A percentile compares a stretch with the other conserved stretches of the same genome.
Evolutionary conservation across 2,329 filamentous ascomycete genomes (phyloP).

Genomic region (Colletotrichum musae): DNA sequence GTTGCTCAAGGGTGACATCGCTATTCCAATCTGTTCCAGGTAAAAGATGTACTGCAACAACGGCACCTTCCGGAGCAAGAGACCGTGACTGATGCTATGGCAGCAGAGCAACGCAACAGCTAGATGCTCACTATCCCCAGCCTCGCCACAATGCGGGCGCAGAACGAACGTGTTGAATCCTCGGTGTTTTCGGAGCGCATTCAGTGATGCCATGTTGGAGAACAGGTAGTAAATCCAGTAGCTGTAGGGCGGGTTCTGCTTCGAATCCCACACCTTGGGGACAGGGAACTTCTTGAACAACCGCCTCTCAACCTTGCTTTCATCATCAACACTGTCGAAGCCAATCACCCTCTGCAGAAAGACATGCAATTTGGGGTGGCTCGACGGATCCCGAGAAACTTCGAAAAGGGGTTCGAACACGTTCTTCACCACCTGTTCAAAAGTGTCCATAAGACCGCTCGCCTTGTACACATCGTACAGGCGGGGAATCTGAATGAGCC

Average conservation of each 20-base stretch:
- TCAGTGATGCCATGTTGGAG: constrained; percentile 92
- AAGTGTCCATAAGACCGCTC: constrained; percentile 87
- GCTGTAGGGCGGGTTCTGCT: constrained; percentile 97
- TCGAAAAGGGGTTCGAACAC: constrained; percentile 95
- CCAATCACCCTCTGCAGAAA: constrained; percentile 97
- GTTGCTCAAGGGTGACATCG: constrained; percentile 99
- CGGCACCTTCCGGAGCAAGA: constrained; percentile 93
- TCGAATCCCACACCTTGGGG: constrained; percentile 88
- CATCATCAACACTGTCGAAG: constrained; percentile 97
- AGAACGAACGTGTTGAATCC: constrained; percentile 97
- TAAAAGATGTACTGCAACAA: constrained; percentile 98
- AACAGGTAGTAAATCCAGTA: constrained; percentile 99
- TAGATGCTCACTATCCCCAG: constrained; percentile 95
- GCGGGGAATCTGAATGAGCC: constrained; percentile 95
- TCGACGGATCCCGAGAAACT: constrained; percentile 88
- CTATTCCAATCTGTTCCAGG: constrained; percentile 96
- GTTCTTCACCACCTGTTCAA: constrained; percentile 91
- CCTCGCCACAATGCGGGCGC: constrained; percentile 95
- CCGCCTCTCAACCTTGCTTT: constrained; percentile 95
- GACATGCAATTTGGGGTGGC: constrained; percentile 92
- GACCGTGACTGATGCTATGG: constrained; percentile 96
- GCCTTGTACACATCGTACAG: constrained; percentile 97
- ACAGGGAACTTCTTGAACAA: constrained; percentile 97
- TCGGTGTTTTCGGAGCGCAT: constrained; percentile 89
- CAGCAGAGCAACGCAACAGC: constrained; percentile 92